Evolutionary conservation across 2,329 filamentous ascomycete genomes (phyloP), one percentile per base, ranked within the genome.

Genomic region (Myriosclerotinia curreyana): DNA sequence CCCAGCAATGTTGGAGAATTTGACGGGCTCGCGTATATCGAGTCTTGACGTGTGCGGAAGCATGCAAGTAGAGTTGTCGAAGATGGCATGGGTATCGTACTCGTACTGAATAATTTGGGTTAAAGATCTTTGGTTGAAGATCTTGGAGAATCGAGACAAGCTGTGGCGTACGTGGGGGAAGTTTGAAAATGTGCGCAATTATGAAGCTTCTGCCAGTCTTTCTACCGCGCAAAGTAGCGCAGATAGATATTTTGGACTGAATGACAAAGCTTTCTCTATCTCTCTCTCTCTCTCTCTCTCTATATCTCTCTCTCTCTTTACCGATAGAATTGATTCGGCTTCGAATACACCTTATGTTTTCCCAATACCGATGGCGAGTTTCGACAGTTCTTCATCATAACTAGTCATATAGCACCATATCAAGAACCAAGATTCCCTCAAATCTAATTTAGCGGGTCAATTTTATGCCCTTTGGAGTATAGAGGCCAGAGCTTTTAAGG

Each of bases 321-420:
- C 51, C 51, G 51, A 62, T 49, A 46, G 42, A 46, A 48, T n/a
- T 40, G 60, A 40, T 60, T 53, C 60, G 65, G 60, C 65, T 54
- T 42, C 66, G 50, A 52, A 66, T 66, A 62, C 64, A 52, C 66
- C 70, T 69, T 67, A 67, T 66, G 63, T 69, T 66, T 68, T 73
- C 70, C 71, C 70, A 71, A 69, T 69, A 49, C 67, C 68, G 66
- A 64, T 67, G 64, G 66, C 64, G 65, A 66, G 60, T 61, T 54
- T 69, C 68, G 67, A 69, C 66, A 65, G 65, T 66, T 71, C 71
- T 58, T 73, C 72, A 73, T 73, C 60, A 69, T 73, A 69, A 66
- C 67, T 69, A 66, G 55, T 64, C 66, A 66, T 66, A 59, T 50
- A 66, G 64, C 60, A 66, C 49, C 28, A 28, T 49, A 55, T 48